These are phyloP conservation scores for Telfairia occidentalis DNA, from an alignment of 331 rosid species.

Conservation along the genomic window DNA sequence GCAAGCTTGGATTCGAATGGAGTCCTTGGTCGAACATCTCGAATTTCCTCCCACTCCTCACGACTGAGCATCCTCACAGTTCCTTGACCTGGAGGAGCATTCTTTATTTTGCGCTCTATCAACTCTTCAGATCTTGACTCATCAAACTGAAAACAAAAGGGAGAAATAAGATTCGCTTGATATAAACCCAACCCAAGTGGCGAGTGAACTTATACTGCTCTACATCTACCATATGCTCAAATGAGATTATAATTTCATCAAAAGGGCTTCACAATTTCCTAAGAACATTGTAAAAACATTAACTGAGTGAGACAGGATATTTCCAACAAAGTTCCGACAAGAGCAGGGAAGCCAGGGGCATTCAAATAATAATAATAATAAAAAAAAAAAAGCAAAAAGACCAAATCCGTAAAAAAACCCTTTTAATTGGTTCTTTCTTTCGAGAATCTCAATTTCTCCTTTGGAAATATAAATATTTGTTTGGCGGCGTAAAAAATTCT, in stretches of 20 bases:
- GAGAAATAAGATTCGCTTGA: neutral
- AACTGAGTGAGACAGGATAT: neutral
- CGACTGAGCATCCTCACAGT: constrained; percentile 65
- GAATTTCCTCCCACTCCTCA: constrained; percentile 81
- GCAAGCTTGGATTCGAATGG: constrained; percentile 80
- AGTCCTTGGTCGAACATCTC: constrained; percentile 73
- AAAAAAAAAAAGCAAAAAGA: neutral
- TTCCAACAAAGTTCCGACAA: neutral
- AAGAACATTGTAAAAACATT: neutral
- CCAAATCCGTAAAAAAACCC: neutral
- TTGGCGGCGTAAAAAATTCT: neutral
- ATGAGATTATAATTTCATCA: neutral
- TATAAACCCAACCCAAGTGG: neutral
- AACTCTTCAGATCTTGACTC: constrained; percentile 69
- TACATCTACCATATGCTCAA: neutral
- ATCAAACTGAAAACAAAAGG: constrained; percentile 35
- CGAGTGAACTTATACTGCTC: neutral
- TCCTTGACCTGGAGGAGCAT: constrained; percentile 68
- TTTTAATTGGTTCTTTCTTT: neutral
- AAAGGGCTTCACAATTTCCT: neutral
- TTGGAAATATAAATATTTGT: neutral
- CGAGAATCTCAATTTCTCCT: neutral
- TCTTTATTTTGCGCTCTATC: constrained; percentile 59
- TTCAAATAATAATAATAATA: too few relatives aligned
- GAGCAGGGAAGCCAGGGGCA: neutral